A percentile compares a stretch with the other conserved stretches of the same genome.
phyloP scores from a whole-genome alignment of 805 yeast species.

The Teunomyces atbi region DNA sequence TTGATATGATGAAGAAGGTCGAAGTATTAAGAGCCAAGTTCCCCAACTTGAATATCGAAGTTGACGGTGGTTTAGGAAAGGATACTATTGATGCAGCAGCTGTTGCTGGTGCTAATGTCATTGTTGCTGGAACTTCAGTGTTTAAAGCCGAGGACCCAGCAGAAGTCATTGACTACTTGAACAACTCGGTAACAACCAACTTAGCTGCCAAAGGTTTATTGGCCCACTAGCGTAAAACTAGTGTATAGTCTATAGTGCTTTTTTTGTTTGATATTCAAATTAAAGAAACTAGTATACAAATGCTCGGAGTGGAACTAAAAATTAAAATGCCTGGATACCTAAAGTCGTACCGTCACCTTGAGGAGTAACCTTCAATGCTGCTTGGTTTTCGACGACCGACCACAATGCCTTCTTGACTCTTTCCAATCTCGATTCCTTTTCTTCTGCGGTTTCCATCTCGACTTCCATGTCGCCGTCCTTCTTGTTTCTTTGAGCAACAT shows the following conservation, averaged over 20 bases:
- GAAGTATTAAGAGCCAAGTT: slow-evolving; percentile 65
- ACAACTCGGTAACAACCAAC: slow-evolving; percentile 55
- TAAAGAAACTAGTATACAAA: background rate
- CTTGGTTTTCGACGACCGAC: slow-evolving; percentile 64
- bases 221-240: background rate
- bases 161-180: slow-evolving; percentile 68
- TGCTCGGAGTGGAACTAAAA: slow-evolving; percentile 4
- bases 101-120: slow-evolving; percentile 96
- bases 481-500: slow-evolving; percentile 56
- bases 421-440: slow-evolving; percentile 35
- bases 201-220: slow-evolving; percentile 23
- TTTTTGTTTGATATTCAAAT: background rate
- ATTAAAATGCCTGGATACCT: slow-evolving; percentile 65
- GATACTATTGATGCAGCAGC: slow-evolving; percentile 86
- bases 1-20: slow-evolving; percentile 95
- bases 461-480: slow-evolving; percentile 34
- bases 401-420: slow-evolving; percentile 65
- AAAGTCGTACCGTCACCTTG: slow-evolving; percentile 79
- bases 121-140: slow-evolving; percentile 95
- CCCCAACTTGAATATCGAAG: slow-evolving; percentile 86
- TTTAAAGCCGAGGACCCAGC: slow-evolving; percentile 81
- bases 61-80: slow-evolving; percentile 93
- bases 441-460: slow-evolving; percentile 44
- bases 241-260: background rate
- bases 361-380: slow-evolving; percentile 41